Evolutionary conservation across 306 rosid species (phyloP), one percentile per base, ranked within the genome.

Genomic region (Crataegus laevigata): DNA sequence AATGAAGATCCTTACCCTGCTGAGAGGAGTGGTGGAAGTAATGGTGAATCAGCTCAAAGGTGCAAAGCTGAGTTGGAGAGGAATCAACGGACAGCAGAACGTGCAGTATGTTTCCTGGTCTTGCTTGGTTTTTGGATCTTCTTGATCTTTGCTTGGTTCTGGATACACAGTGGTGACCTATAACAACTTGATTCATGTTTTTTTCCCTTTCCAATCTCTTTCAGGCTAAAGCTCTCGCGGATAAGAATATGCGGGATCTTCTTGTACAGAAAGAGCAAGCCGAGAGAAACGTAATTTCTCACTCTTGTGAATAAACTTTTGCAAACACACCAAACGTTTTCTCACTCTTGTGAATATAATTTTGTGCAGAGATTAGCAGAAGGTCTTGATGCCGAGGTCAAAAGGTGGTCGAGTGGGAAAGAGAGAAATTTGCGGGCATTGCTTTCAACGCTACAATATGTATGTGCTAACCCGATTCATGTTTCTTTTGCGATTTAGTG

Each of bases 361-460:
- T 79, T 75, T 83, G 61, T 82, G 69, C 94, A 94, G 98, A 91
- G 96, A 86, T 72, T 91, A 64, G 97, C 97, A 3, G 97, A 91
- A 86, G 59, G 80, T 78, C 93, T 91, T 4, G 94, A 91, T 86
- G 87, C 89, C 38, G 93, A 94, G 79, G 96, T 94, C 78, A 94
- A 83, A 88, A 86, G 98, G 84, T 94, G 98, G 98, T 94, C 98
- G 11, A 86, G 88, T 66, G 98, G 98, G 83, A 94, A 94, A 85
- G 86, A 88, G 74, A 92, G 98, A 64, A 94, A 94, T 79, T 79
- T 94, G 87, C 93, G 97, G 71, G 96, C 97, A 22, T 73, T 94
- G 84, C 98, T 94, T 60, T 94, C 98, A n/a, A 90, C 98, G 34
- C 85, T 94, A 81, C 98, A 94, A 85, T 91, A 91, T 86, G 97